Percentiles rank a stretch among this genome's conserved stretches.
Evolutionary conservation across 768 basidiomycete species (phyloP).

Genomic region (Tylopilus plumbeoviolaceoides): DNA sequence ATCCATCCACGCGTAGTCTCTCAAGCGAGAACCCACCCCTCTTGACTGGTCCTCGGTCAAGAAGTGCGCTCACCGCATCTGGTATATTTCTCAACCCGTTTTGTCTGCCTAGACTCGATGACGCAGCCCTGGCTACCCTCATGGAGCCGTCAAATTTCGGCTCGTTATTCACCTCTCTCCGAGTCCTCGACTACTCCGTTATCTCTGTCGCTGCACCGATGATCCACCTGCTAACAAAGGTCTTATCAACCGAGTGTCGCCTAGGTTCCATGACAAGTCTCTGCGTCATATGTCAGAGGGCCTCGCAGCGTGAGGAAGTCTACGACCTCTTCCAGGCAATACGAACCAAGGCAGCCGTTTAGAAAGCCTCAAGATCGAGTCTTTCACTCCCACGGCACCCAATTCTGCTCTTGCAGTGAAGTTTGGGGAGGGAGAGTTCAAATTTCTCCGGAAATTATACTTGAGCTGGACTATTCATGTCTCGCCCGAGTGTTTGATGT

Average conservation of each 20-base stretch:
- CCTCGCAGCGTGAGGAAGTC: conserved; percentile 15
- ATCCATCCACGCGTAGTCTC: conserved; percentile 7
- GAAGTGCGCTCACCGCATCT: conserved; percentile 26
- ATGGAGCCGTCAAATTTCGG: conserved; percentile 21
- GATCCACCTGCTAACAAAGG: conserved; percentile 15
- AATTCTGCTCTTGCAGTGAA: conserved; percentile 14
- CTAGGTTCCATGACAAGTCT: conserved; percentile 20
- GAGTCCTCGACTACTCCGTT: conserved; percentile 25
- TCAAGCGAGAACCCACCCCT: conserved; percentile 17
- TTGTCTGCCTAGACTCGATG: conserved; percentile 22
- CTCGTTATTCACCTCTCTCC: conserved; percentile 23
- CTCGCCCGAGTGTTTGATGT: conserved; percentile 20
- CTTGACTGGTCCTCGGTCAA: conserved; percentile 22
- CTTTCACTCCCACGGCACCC: conserved; percentile 14
- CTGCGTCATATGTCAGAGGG: conserved; percentile 23
- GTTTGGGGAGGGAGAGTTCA: conserved; percentile 15
- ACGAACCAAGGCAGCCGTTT: conserved; percentile 16
- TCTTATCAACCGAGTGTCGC: conserved; percentile 17
- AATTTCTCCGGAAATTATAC: conserved; percentile 19
- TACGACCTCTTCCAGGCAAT: conserved; percentile 22
- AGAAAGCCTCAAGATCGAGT: conserved; percentile 21
- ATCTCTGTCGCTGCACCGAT: conserved; percentile 20
- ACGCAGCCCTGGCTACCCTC: conserved; percentile 18
- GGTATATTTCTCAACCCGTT: conserved; percentile 22
- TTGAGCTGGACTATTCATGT: conserved; percentile 24